Percentiles rank a stretch among this genome's conserved stretches.
Evolutionary conservation across 2,329 filamentous ascomycete genomes (phyloP).

Genomic region (Microcyclospora pomicola): DNA sequence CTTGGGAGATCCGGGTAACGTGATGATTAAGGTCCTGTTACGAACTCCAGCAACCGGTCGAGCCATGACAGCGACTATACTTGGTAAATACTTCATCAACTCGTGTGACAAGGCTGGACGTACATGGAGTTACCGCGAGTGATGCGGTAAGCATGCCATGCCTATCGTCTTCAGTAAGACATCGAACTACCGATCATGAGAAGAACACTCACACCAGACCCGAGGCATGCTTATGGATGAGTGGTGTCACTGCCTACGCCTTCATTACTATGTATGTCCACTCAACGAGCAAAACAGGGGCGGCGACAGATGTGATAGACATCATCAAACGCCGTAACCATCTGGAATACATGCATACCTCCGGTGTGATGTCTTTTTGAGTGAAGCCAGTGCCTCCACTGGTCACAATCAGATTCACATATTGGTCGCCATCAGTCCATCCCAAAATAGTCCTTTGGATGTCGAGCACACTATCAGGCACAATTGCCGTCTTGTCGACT

Average conservation of each 20-base stretch:
- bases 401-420: slow-evolving; percentile 65
- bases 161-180: slow-evolving; percentile 21
- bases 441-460: slow-evolving; percentile 61
- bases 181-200: neutral
- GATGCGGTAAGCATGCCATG: slow-evolving; percentile 88
- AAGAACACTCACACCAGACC: slow-evolving; percentile 54
- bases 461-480: slow-evolving; percentile 57
- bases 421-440: slow-evolving; percentile 53
- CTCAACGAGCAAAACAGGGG: too few relatives aligned
- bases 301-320: too few relatives aligned
- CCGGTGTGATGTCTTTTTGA: slow-evolving; percentile 70
- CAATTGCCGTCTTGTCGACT: slow-evolving; percentile 55
- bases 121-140: slow-evolving; percentile 76
- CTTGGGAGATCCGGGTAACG: slow-evolving; percentile 86
- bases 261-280: neutral
- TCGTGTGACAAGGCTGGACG: slow-evolving; percentile 23
- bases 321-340: neutral
- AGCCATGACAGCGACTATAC: slow-evolving; percentile 84
- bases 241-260: slow-evolving; percentile 56
- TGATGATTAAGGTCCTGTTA: slow-evolving; percentile 69
- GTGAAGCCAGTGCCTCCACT: slow-evolving; percentile 93
- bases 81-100: slow-evolving; percentile 8
- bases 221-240: slow-evolving; percentile 74
- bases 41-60: slow-evolving; percentile 81
- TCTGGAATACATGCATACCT: slow-evolving; percentile 40